Conservation (phyloP, 2,329 filamentous ascomycete genomes). For the Calonectria hawksworthii region DNA sequence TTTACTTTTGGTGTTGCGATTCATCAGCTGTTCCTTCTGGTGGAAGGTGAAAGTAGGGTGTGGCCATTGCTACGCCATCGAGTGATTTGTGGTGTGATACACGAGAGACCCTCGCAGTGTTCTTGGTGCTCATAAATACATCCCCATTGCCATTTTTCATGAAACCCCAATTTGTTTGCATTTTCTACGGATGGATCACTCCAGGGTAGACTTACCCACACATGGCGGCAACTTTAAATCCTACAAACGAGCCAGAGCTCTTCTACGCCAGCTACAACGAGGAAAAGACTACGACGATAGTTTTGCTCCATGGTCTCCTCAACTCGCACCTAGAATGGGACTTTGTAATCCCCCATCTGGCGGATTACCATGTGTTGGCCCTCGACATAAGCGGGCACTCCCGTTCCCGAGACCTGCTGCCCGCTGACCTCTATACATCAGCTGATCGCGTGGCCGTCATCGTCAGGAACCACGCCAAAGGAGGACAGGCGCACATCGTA, state of each 20-base stretch:
- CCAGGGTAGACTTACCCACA: not conserved
- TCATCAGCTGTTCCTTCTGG: no score
- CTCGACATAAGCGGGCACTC: constrained; percentile 57
- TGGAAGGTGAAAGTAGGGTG: not conserved
- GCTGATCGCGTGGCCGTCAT: constrained; percentile 52
- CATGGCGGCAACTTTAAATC: constrained; percentile 18
- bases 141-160: no score
- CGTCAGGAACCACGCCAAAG: constrained; percentile 53
- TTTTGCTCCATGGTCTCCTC: constrained; percentile 51
- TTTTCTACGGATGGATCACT: not conserved
- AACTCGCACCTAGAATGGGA: constrained; percentile 52
- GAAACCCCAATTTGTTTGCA: no score
- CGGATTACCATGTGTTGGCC: constrained; percentile 55
- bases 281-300: constrained; percentile 45
- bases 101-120: not conserved
- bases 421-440: constrained; percentile 48
- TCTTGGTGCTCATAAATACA: not conserved
- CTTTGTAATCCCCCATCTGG: constrained; percentile 51
- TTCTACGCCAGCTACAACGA: constrained; percentile 48
- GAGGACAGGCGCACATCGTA: constrained; percentile 54
- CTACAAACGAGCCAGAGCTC: constrained; percentile 33
- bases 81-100: not conserved
- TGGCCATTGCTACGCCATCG: not conserved
- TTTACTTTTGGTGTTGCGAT: no score
- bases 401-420: constrained; percentile 49